A percentile compares a stretch with the other conserved stretches of the same genome.
phyloP scores from a whole-genome alignment of 78 protist species.

The Tieghemostelium lacteum region DNA sequence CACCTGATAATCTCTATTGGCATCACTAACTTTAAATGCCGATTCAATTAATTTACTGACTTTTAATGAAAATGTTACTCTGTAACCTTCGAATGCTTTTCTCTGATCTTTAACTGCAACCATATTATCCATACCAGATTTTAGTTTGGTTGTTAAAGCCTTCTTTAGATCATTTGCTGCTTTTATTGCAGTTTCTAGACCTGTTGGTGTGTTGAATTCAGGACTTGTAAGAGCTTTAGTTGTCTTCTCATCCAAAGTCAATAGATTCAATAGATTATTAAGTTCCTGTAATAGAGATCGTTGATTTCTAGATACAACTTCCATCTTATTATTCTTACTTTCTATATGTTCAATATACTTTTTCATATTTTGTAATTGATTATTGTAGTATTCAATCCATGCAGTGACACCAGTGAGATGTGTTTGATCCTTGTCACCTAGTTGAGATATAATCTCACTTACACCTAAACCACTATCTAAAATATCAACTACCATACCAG shows the following conservation, averaged over 20 bases:
- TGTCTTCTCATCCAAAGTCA: conserved; percentile 43
- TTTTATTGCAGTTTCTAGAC: conserved; percentile 33
- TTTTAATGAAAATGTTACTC: conserved; percentile 27
- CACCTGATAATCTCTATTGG: no score
- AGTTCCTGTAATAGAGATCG: conserved; percentile 4
- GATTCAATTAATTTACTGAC: conserved; percentile 30
- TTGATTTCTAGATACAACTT: conserved; percentile 73
- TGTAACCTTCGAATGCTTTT: conserved; percentile 45
- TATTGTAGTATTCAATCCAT: conserved; percentile 75
- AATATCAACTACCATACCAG: conserved; percentile 23
- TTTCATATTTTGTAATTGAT: conserved; percentile 73
- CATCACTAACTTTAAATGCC: conserved; percentile 4
- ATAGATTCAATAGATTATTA: conserved; percentile 12
- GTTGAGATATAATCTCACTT: conserved; percentile 28
- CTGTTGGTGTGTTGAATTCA: conserved; percentile 7
- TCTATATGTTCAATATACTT: conserved; percentile 82
- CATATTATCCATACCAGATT: conserved; percentile 74
- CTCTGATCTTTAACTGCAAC: conserved; percentile 66
- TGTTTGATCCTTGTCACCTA: conserved; percentile 45
- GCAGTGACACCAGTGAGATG: conserved; percentile 77
- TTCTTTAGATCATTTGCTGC: conserved; percentile 32
- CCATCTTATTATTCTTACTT: conserved; percentile 73
- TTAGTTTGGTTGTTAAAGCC: conserved; percentile 53
- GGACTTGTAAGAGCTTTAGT: conserved; percentile 22
- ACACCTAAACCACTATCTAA: conserved; percentile 43